Percentiles rank a stretch among this genome's conserved stretches.
These are phyloP conservation scores for Cryphonectria radicalis DNA, from an alignment of 2,329 filamentous ascomycete genomes.

Conservation along the genomic window DNA sequence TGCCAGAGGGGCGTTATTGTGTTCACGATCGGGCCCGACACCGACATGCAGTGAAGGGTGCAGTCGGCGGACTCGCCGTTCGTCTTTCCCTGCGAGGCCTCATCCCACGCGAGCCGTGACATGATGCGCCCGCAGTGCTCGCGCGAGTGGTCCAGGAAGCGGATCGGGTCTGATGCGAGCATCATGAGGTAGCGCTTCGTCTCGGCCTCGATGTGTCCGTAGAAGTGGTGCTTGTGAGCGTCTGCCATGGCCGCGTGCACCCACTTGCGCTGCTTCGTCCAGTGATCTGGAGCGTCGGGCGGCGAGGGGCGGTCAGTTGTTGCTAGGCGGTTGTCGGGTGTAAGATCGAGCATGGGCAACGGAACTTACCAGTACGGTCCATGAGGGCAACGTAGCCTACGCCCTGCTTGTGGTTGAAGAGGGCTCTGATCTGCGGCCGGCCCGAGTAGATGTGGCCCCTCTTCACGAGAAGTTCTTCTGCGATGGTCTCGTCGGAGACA, in stretches of 20 bases:
- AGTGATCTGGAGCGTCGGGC: conserved; percentile 44
- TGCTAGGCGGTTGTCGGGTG: not conserved
- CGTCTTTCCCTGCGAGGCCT: conserved; percentile 49
- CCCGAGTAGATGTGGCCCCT: conserved; percentile 55
- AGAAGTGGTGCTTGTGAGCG: conserved; percentile 46
- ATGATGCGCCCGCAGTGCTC: conserved; percentile 56
- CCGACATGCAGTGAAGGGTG: conserved; percentile 55
- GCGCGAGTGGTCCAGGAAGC: conserved; percentile 50
- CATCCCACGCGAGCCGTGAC: conserved; percentile 54
- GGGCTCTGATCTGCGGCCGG: conserved; percentile 53
- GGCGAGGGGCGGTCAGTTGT: conserved; percentile 4
- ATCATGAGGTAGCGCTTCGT: conserved; percentile 51
- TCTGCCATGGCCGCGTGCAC: conserved; percentile 51
- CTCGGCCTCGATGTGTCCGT: conserved; percentile 53
- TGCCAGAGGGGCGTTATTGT: conserved; percentile 54
- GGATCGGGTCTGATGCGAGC: conserved; percentile 50
- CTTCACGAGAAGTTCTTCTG: conserved; percentile 53
- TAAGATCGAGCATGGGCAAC: not conserved
- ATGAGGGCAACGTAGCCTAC: conserved; percentile 54
- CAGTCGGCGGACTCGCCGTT: conserved; percentile 52
- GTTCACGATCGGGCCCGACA: conserved; percentile 56
- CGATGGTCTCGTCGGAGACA: conserved; percentile 53
- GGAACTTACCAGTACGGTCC: conserved; percentile 50
- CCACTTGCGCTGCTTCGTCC: conserved; percentile 56
- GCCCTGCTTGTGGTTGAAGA: conserved; percentile 54